Evolutionary conservation across 768 basidiomycete genomes (phyloP).

Genomic region (Russula foetens): DNA sequence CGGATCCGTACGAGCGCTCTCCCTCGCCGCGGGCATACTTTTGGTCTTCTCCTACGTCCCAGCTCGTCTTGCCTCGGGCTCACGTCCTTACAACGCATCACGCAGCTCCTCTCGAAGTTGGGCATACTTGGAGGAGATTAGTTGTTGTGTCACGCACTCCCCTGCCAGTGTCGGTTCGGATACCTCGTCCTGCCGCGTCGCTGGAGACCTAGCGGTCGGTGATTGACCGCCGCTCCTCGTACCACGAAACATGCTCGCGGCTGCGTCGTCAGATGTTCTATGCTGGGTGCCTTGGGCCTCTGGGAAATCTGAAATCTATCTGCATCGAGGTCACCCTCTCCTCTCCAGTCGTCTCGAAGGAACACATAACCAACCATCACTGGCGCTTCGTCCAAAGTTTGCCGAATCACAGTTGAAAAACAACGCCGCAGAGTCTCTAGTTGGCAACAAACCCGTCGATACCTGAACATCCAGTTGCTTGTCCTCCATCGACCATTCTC

Average conservation of each 20-base stretch:
- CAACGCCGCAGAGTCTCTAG: too few species aligned
- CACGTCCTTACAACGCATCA: constrained; percentile 48
- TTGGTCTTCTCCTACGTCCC: constrained; percentile 23
- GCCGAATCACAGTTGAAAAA: too few species aligned
- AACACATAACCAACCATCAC: constrained; percentile 41
- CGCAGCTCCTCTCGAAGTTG: constrained; percentile 44
- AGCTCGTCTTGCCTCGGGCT: constrained; percentile 43
- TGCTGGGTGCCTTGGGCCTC: constrained; percentile 36
- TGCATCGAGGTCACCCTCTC: constrained; percentile 61
- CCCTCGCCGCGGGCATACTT: constrained; percentile 13
- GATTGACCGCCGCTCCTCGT: neutral
- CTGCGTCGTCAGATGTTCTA: constrained; percentile 32
- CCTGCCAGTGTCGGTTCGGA: constrained; percentile 45
- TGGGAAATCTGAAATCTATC: constrained; percentile 40
- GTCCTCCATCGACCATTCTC: too few species aligned
- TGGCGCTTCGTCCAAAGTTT: too few species aligned
- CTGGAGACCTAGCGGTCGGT: constrained; percentile 45
- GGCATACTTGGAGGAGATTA: constrained; percentile 55
- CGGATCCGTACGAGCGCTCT: constrained; percentile 10
- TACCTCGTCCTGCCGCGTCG: constrained; percentile 37
- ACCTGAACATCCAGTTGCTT: too few species aligned
- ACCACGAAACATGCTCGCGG: neutral
- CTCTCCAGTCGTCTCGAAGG: constrained; percentile 38
- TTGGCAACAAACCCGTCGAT: too few species aligned
- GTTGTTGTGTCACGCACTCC: constrained; percentile 47